phyloP scores from a whole-genome alignment of 148 eudicot genomes.

The Camellia lanceoleosa region DNA sequence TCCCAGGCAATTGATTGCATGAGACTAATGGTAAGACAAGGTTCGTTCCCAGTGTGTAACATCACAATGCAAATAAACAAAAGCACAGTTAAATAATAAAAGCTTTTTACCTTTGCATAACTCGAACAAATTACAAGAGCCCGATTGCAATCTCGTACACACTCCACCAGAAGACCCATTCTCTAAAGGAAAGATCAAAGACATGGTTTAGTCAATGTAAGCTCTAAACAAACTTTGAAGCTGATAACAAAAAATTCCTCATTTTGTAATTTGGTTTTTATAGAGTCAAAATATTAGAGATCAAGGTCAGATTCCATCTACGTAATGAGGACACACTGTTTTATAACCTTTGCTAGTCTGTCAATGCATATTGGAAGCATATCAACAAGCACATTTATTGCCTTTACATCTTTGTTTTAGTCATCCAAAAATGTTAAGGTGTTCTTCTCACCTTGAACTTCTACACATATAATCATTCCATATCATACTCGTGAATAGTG shows the following conservation, averaged over 20 bases:
- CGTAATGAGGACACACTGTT: not conserved
- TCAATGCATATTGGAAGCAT: not conserved
- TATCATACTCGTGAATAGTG: not conserved
- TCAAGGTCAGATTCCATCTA: not conserved
- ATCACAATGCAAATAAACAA: constrained; percentile 12
- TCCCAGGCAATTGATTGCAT: constrained; percentile 3
- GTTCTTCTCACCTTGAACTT: too few relatives aligned
- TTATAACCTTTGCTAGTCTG: not conserved
- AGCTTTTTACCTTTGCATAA: constrained; percentile 68
- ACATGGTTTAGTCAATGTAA: not conserved
- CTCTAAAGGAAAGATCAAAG: constrained; percentile 47
- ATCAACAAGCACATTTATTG: not conserved
- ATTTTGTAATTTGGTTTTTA: not conserved
- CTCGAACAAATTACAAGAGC: constrained; percentile 55
- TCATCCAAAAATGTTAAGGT: not conserved
- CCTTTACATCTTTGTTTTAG: not conserved
- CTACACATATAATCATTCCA: too few relatives aligned
- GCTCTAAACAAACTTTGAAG: not conserved
- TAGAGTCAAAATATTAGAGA: not conserved
- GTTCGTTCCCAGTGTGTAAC: not conserved
- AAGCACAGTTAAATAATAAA: constrained; percentile 9
- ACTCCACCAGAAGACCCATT: constrained; percentile 64
- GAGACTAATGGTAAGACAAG: not conserved
- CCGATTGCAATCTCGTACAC: constrained; percentile 74
- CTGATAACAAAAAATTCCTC: not conserved